Percentiles rank a stretch among this genome's conserved stretches.
Conservation (phyloP, 495 filamentous ascomycete genomes). For the Lepraria neglecta region DNA sequence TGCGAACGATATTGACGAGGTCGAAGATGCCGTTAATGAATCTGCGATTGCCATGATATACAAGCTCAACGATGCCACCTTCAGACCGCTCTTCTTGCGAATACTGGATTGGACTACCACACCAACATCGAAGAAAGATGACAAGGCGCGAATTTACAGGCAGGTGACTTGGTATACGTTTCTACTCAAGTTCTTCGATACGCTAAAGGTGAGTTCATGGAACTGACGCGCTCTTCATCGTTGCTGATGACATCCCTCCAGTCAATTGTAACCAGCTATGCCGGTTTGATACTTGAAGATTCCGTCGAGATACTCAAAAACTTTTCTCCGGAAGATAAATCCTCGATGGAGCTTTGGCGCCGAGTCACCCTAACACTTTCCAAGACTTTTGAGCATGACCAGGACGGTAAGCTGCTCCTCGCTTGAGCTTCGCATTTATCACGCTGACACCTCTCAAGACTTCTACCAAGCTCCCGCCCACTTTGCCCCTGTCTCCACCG, state of each 20-base stretch:
- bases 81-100: slow-evolving; percentile 83
- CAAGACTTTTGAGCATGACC: slow-evolving; percentile 74
- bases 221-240: not conserved
- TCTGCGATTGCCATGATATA: slow-evolving; percentile 81
- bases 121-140: slow-evolving; percentile 53
- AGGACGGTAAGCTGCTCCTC: slow-evolving; percentile 45
- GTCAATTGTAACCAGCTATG: slow-evolving; percentile 89
- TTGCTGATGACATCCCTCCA: slow-evolving; percentile 24
- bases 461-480: slow-evolving; percentile 90
- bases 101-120: slow-evolving; percentile 71
- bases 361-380: slow-evolving; percentile 60
- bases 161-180: slow-evolving; percentile 72
- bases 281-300: slow-evolving; percentile 73
- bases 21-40: slow-evolving; percentile 61
- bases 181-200: slow-evolving; percentile 67
- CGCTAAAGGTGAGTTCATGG: slow-evolving; percentile 56
- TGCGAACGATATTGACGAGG: slow-evolving; percentile 48
- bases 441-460: slow-evolving; percentile 36
- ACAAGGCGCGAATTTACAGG: slow-evolving; percentile 47
- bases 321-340: slow-evolving; percentile 43
- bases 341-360: slow-evolving; percentile 53
- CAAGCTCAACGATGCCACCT: slow-evolving; percentile 92
- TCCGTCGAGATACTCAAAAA: slow-evolving; percentile 56
- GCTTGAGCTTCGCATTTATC: not conserved
- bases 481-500: slow-evolving; percentile 61